These are phyloP conservation scores for Mortierella sp. DNA, from an alignment of 371 early-diverging fungal genomes.

Conservation along the genomic window DNA sequence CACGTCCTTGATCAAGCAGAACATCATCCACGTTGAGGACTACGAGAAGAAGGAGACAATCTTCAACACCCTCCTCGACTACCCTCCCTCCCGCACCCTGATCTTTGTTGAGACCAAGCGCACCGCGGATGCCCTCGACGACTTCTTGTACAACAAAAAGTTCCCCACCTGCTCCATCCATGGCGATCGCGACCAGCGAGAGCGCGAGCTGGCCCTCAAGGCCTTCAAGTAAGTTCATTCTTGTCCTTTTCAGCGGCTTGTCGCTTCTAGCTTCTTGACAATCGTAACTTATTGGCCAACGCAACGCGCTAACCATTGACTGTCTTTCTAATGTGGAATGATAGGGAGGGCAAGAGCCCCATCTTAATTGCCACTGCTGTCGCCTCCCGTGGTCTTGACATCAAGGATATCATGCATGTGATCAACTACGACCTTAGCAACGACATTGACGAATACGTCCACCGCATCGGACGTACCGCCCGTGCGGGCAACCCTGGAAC, in stretches of 20 bases:
- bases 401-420: slow-evolving; percentile 86
- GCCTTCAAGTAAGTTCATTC: slow-evolving; percentile 70
- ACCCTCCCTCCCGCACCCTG: slow-evolving; percentile 73
- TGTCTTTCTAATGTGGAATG: background rate
- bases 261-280: background rate
- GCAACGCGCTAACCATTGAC: background rate
- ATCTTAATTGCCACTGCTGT: slow-evolving; percentile 95
- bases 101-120: slow-evolving; percentile 92
- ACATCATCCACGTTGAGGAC: slow-evolving; percentile 64
- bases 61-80: slow-evolving; percentile 55
- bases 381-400: slow-evolving; percentile 93
- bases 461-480: slow-evolving; percentile 80
- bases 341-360: slow-evolving; percentile 71
- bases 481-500: slow-evolving; percentile 67
- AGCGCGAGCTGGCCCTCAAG: slow-evolving; percentile 84
- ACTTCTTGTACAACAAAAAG: slow-evolving; percentile 74
- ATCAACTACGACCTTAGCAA: slow-evolving; percentile 89
- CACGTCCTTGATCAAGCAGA: slow-evolving; percentile 66
- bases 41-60: slow-evolving; percentile 65
- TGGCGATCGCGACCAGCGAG: slow-evolving; percentile 82
- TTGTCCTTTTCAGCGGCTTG: no score
- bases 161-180: slow-evolving; percentile 82
- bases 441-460: slow-evolving; percentile 88
- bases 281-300: no score
- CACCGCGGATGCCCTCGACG: slow-evolving; percentile 83